Evolutionary conservation across 2,329 filamentous ascomycete species (phyloP).

Genomic region (Knufia petricola): DNA sequence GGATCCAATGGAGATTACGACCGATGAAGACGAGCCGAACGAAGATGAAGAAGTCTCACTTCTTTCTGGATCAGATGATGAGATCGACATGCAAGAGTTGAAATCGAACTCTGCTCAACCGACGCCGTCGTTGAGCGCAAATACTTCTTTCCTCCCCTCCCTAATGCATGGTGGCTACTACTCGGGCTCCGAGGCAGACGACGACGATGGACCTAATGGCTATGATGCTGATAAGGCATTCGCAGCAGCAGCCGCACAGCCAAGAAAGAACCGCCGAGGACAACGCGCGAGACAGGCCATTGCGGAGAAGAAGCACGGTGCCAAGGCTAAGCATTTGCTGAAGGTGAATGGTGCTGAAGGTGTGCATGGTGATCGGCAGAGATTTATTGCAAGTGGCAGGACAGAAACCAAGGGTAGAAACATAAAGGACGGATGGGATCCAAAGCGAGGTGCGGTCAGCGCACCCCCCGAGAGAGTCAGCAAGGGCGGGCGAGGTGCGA

Average conservation of each 20-base stretch:
- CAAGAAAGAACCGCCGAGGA: slow-evolving; percentile 49
- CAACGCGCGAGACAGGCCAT: slow-evolving; percentile 52
- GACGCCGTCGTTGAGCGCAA: slow-evolving; percentile 12
- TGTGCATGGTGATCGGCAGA: slow-evolving; percentile 6
- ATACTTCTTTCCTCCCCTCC: slow-evolving; percentile 51
- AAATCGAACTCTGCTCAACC: slow-evolving; percentile 21
- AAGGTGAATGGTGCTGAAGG: slow-evolving; percentile 28
- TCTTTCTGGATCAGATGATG: slow-evolving; percentile 12
- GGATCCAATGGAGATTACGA: slow-evolving; percentile 6
- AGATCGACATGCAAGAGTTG: neutral
- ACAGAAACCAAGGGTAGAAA: slow-evolving; percentile 13
- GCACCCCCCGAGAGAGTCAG: neutral
- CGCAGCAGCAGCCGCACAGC: slow-evolving; percentile 25
- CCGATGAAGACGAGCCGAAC: slow-evolving; percentile 5
- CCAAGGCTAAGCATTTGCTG: slow-evolving; percentile 47
- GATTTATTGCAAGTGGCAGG: neutral
- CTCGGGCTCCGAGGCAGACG: slow-evolving; percentile 51
- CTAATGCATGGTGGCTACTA: slow-evolving; percentile 53
- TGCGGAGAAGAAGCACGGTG: slow-evolving; percentile 53
- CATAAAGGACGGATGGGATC: slow-evolving; percentile 49
- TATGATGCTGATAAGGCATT: slow-evolving; percentile 13
- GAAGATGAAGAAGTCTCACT: slow-evolving; percentile 22
- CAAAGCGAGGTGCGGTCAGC: slow-evolving; percentile 45
- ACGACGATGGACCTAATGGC: slow-evolving; percentile 33
- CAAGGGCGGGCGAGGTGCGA: slow-evolving; percentile 21